Base-by-base conservation (phyloP, 306 rosid species). In the Gastrolobium villosum region DNA sequence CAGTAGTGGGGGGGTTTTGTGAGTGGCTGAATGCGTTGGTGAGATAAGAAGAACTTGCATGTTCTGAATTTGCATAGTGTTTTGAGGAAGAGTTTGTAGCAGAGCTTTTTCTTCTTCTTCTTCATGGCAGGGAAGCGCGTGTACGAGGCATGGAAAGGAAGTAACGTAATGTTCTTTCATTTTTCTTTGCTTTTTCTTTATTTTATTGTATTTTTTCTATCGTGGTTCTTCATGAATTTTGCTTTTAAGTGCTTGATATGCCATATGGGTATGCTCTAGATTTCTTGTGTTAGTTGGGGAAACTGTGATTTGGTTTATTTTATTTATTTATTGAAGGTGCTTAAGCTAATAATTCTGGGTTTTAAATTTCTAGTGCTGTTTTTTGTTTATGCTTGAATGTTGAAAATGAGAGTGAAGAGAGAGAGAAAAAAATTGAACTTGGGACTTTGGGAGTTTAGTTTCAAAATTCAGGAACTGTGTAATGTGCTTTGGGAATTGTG, bases 121-220 rank as follows among this genome's bases (percentile, higher is more conserved):
- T 78, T 71, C 71, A 94, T 94, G 97, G 96, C 96, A 36, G 86
- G 84, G 15, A 87, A 87, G 87, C 98, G 96, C 84, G 92, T 92
- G 55, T 92, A 89, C 80, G 85, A 94, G 89, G 89, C 86, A 80
- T 94, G 98, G 97, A 92, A 89, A 89, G 97, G 97, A 83, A 89
- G 92, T 85, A 94, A 94, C 82, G 98, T 94, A 82, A 89, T 90
- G 31, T 56, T 56, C 49, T 59, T 72, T 5, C 41, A 11, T 4
- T 34, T 28, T 11, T 5, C 2, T 8, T 15, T 6, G 9, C 0
- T 43, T 37, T 45, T 0, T 2, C 0, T 64, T 30, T 43, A 36
- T 9, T 34, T 34, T 4, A 31, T 50, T 26, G 26, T 1, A 31
- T 32, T 0, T 46, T 34, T 4, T 13, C 11, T 70, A n/a, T 82